Conservation (phyloP, 129 eudicot genomes). For the Saposhnikovia divaricata region DNA sequence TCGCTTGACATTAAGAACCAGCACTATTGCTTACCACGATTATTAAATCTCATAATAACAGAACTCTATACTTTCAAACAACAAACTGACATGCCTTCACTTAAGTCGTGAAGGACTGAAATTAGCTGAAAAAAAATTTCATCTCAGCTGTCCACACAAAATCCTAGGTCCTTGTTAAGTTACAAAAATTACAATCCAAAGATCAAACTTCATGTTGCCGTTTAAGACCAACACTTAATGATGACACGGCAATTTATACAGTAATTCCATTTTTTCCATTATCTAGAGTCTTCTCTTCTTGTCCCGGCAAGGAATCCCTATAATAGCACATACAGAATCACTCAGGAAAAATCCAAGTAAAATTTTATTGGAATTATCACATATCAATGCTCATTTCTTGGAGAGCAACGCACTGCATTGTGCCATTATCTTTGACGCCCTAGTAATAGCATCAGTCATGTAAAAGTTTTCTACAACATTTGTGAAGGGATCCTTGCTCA, state of each 20-base stretch:
- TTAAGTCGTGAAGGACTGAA: not conserved
- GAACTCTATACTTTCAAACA: not conserved
- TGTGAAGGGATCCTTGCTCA: constrained; percentile 47
- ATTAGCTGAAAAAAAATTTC: constrained; percentile 14
- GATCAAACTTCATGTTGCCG: constrained; percentile 33
- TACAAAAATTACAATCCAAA: constrained; percentile 34
- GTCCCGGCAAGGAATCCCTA: constrained; percentile 10
- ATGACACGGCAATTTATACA: constrained; percentile 29
- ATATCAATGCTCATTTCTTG: constrained; percentile 38
- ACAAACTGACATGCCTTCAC: constrained; percentile 3
- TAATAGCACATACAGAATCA: constrained; percentile 13
- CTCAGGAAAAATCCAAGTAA: not conserved
- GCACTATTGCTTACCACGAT: not conserved
- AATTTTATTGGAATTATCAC: constrained; percentile 23
- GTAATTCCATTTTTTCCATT: constrained; percentile 1
- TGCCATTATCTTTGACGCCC: constrained; percentile 99
- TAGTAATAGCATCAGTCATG: constrained; percentile 86
- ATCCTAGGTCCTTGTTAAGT: constrained; percentile 18
- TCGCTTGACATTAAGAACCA: not conserved
- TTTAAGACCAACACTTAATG: constrained; percentile 39
- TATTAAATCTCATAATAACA: not conserved
- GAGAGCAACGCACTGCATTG: constrained; percentile 77
- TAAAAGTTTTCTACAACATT: constrained; percentile 72
- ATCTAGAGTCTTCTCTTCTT: not conserved
- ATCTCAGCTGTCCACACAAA: constrained; percentile 17